Evolutionary conservation across 192 early-diverging fungal genomes (phyloP), one percentile per base, ranked within the genome.

Genomic region (Gamsiella multidivaricata): DNA sequence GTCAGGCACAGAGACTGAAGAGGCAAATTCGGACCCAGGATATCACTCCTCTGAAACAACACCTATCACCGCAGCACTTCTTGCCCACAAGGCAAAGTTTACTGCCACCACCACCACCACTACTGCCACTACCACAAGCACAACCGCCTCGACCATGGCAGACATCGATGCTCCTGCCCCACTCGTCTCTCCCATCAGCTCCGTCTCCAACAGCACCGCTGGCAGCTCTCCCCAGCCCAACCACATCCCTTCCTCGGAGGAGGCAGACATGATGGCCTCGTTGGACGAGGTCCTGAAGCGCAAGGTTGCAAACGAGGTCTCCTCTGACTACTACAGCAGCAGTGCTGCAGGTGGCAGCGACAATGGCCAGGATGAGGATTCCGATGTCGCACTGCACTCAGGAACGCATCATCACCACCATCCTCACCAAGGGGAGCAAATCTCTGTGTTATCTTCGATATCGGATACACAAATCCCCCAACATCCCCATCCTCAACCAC

Each of bases 251-350:
- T 50, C 52, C 26, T 42, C 31, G 22, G 51, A 51, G 42, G 34
- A 18, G 25, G 49, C 45, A 46, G 67, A 69, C 15, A 61, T 61
- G 57, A 70, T 70, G 50, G 42, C 57, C 7, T 70, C 69, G 6
- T 26, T 70, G 15, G 69, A 61, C 29, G 69, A 39, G 11, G 69
- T 58, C 29, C 23, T 70, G 23, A 29, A 34, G 25, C 67, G 47
- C 39, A 69, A 69, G 43, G 17, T 39, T 20, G 33, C 65, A 53
- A 11, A 57, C 15, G 55, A 42, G n/a, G 51, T 42, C 31, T 55
- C 58, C 33, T 61, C 58, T 9, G 69, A 70, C 37, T 70, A 65
- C 34, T 65, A 70, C 25, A 71, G 69, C 26, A 71, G 60, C 46
- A 50, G 60, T 33, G 31, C 47, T 49, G 46, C 29, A 17, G 52